Percentiles rank a stretch among this genome's conserved stretches.
These are phyloP conservation scores for Lecanoromycetidae sp. DNA, from an alignment of 2,329 filamentous ascomycete species.

Conservation along the genomic window DNA sequence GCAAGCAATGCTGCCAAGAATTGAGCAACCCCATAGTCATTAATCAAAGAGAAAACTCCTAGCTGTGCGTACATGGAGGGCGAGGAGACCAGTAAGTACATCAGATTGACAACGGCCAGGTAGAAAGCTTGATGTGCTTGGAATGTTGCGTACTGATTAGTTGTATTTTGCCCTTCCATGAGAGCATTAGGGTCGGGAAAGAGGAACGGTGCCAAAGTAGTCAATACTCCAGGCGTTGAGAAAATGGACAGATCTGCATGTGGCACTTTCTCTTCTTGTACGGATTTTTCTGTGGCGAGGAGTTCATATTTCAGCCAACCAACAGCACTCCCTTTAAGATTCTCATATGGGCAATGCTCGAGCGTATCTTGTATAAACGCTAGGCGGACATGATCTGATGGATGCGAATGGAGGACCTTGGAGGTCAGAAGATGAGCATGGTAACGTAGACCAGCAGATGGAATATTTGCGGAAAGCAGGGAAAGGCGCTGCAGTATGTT, in stretches of 20 bases:
- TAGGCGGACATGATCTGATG: constrained; percentile 44
- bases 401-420: constrained; percentile 40
- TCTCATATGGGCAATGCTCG: constrained; percentile 20
- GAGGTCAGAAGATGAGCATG: constrained; percentile 27
- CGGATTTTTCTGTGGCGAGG: constrained; percentile 31
- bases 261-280: constrained; percentile 1
- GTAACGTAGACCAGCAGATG: constrained; percentile 29
- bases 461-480: constrained; percentile 27
- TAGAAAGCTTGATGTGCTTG: constrained; percentile 37
- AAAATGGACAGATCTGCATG: constrained; percentile 29
- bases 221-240: constrained; percentile 35
- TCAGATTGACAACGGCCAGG: constrained; percentile 46
- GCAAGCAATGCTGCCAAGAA: background rate
- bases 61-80: constrained; percentile 35
- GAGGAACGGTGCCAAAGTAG: constrained; percentile 23
- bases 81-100: constrained; percentile 44
- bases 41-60: constrained; percentile 27
- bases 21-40: background rate
- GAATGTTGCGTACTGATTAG: constrained; percentile 39
- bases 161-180: constrained; percentile 20
- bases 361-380: constrained; percentile 47
- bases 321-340: constrained; percentile 45
- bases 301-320: constrained; percentile 51
- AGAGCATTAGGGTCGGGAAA: constrained; percentile 21
- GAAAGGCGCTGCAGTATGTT: constrained; percentile 43